Conservation (phyloP, 2,329 filamentous ascomycete species). For the Plenodomus tracheiphilus region DNA sequence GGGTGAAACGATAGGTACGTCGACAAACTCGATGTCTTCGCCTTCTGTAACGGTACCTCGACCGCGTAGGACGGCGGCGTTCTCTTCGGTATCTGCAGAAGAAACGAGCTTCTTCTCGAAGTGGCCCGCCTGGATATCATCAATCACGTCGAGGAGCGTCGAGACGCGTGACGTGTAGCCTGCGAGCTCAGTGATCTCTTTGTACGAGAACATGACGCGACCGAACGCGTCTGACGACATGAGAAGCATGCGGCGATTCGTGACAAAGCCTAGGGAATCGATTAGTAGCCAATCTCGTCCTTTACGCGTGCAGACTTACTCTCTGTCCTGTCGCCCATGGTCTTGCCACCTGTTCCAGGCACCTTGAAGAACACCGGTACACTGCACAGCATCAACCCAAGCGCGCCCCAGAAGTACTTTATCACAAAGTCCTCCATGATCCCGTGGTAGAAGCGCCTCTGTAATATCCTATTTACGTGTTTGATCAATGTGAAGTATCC, state of each 20-base stretch:
- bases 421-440: conserved; percentile 99
- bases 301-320: conserved; percentile 46
- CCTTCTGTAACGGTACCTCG: conserved; percentile 83
- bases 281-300: neutral
- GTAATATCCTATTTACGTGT: conserved; percentile 94
- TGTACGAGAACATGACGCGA: conserved; percentile 56
- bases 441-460: conserved; percentile 92
- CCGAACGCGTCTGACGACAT: conserved; percentile 74
- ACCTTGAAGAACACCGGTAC: conserved; percentile 95
- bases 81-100: conserved; percentile 78
- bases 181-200: conserved; percentile 93
- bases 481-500: conserved; percentile 99
- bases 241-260: conserved; percentile 87
- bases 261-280: conserved; percentile 71
- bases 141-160: conserved; percentile 88
- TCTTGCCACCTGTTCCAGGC: conserved; percentile 60
- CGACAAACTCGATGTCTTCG: conserved; percentile 78
- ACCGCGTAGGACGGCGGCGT: conserved; percentile 79
- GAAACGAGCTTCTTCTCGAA: conserved; percentile 98
- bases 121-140: conserved; percentile 84
- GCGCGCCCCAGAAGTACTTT: conserved; percentile 97
- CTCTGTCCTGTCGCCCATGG: conserved; percentile 70
- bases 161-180: conserved; percentile 94
- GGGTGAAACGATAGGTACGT: conserved; percentile 94
- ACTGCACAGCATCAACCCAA: conserved; percentile 89